These are phyloP conservation scores for Dimargaris cristalligena DNA, from an alignment of 192 early-diverging fungal species.

Conservation along the genomic window DNA sequence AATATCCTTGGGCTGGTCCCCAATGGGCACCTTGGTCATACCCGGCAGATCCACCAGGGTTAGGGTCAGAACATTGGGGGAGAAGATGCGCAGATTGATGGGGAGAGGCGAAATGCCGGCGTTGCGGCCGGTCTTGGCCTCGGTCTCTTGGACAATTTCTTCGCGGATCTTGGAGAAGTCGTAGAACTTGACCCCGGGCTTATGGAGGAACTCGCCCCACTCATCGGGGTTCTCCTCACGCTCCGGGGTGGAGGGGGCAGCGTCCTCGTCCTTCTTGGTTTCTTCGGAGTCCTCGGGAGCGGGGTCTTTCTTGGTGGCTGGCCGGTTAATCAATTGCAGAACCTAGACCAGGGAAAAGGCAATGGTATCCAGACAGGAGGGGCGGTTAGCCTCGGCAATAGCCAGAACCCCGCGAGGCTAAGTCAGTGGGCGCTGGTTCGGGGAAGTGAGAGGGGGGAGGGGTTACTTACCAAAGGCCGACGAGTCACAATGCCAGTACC, in stretches of 20 bases:
- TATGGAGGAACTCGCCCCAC: conserved; percentile 98
- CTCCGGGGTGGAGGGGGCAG: too few relatives aligned
- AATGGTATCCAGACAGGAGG: too few relatives aligned
- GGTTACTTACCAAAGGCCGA: conserved; percentile 72
- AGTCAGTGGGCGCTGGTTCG: background rate
- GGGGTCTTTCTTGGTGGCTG: conserved; percentile 24
- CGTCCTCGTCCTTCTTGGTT: conserved; percentile 7
- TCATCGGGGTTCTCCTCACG: conserved; percentile 52
- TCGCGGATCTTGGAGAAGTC: conserved; percentile 95
- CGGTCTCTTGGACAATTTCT: conserved; percentile 88
- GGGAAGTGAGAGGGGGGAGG: too few relatives aligned
- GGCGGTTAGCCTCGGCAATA: background rate
- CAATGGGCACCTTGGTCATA: conserved; percentile 97
- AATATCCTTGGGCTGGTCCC: conserved; percentile 98
- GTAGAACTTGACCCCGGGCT: conserved; percentile 90
- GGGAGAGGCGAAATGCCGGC: conserved; percentile 84
- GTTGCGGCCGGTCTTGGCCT: conserved; percentile 68
- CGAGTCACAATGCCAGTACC: conserved; percentile 96
- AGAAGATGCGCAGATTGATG: conserved; percentile 95
- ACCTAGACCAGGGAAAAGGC: too few relatives aligned
- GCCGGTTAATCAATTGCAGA: conserved; percentile 93
- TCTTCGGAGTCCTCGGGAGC: conserved; percentile 35
- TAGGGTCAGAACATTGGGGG: conserved; percentile 96
- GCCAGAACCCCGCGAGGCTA: background rate
- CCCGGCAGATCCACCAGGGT: conserved; percentile 98